Evolutionary conservation across 768 basidiomycete species (phyloP), one percentile per base, ranked within the genome.

Genomic region (Agaricus blazei): DNA sequence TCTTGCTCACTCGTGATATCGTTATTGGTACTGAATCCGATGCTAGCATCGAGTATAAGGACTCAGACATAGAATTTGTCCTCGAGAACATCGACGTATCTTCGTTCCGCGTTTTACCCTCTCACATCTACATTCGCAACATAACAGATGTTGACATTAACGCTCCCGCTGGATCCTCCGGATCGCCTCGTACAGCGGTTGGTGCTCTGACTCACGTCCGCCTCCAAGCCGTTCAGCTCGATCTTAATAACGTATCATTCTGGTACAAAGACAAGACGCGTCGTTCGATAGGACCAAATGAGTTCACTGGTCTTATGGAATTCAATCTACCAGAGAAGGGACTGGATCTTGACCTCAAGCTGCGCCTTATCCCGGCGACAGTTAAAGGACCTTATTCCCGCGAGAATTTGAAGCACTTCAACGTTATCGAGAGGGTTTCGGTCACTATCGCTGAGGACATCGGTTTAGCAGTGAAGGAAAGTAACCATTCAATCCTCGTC

Each of bases 71-170:
- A 47, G 87, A 90, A 61, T 85, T 90, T 56, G 84, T 88, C 1
- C 78, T 90, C 43, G 88, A 90, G 65, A 84, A 89, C 62, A 72
- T 90, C 31, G 81, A 88, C 59, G 73, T 90, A 19, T 87, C 87
- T 2, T 79, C 81, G 0, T 75, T 88, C 66, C 79, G 77, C 48
- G 69, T 88, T 28, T 77, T 86, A 14, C 88, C 88, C 0, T 85
- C 87, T 0, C 85, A 86, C 48, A 81, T 82, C 6, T 87, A 82
- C 66, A 79, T 89, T 36, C 83, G 86, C 55, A 87, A 88, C 62
- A 84, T 87, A 63, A 87, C 85, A 27, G 74, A 75, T 43, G 63
- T 75, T 40, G 71, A 75, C 59, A 80, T 87, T 60, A 70, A 73
- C 3, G 72, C 73, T 12, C 67, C 72, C 0, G 64, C 65, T 7